A percentile compares a stretch with the other conserved stretches of the same genome.
phyloP scores from a whole-genome alignment of 2,329 filamentous ascomycete genomes.

The Botrytis porri region DNA sequence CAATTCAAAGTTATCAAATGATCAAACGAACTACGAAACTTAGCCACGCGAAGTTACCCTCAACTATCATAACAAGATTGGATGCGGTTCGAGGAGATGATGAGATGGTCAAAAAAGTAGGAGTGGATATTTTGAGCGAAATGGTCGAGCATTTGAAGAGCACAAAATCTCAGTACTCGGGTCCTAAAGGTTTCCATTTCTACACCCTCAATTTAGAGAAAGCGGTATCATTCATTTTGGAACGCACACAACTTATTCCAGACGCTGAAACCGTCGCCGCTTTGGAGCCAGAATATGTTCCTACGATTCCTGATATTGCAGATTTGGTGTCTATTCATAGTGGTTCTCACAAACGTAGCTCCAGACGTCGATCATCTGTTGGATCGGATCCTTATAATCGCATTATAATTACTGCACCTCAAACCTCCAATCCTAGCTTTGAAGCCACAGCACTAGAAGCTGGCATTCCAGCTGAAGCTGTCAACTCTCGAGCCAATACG shows the following conservation, averaged over 20 bases:
- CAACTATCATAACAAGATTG: conserved; percentile 64
- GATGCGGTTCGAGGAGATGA: conserved; percentile 75
- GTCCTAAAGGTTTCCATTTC: conserved; percentile 85
- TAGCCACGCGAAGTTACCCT: conserved; percentile 81
- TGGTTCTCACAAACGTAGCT: conserved; percentile 17
- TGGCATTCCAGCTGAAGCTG: conserved; percentile 66
- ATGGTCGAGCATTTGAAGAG: conserved; percentile 75
- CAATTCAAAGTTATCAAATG: conserved; percentile 96
- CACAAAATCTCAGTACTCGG: conserved; percentile 52
- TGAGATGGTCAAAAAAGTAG: conserved; percentile 74
- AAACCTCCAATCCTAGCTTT: conserved; percentile 58
- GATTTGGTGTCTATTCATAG: conserved; percentile 35
- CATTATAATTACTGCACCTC: conserved; percentile 70
- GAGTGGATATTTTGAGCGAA: conserved; percentile 79
- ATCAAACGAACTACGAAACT: conserved; percentile 91
- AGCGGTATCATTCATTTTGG: conserved; percentile 87
- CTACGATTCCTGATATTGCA: conserved; percentile 31
- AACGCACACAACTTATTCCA: conserved; percentile 80
- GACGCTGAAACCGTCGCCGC: conserved; percentile 44
- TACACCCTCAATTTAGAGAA: conserved; percentile 97
- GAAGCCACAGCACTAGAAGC: conserved; percentile 77
- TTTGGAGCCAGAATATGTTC: conserved; percentile 44
- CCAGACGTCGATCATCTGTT: conserved; percentile 49
- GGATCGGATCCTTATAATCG: conserved; percentile 85
- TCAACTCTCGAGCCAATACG: conserved; percentile 79